Percentiles rank a stretch among this genome's conserved stretches.
Evolutionary conservation across 176 grass and related monocot genomes (phyloP).

Genomic region (Leersia perrieri): DNA sequence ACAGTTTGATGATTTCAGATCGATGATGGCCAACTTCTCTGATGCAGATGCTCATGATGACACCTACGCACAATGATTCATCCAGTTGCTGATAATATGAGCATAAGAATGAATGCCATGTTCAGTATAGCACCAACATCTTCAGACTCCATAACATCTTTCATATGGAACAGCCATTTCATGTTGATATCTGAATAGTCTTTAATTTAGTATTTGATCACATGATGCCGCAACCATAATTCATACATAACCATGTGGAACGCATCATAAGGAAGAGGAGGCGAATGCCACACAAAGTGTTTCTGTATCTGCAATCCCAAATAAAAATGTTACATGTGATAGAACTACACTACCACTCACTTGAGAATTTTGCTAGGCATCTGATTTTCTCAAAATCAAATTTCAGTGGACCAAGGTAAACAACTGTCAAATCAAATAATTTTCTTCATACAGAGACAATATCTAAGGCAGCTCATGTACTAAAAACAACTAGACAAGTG

Average conservation of each 20-base stretch:
- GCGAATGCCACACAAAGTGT: slow-evolving; percentile 94
- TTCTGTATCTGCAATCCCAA: slow-evolving; percentile 74
- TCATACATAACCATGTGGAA: slow-evolving; percentile 99
- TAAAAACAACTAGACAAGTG: background rate
- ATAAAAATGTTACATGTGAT: slow-evolving; percentile 18
- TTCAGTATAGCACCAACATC: slow-evolving; percentile 6
- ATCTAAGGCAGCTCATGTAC: background rate
- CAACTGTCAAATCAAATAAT: background rate
- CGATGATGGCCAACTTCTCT: background rate
- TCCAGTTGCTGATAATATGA: background rate
- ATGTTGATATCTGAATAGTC: slow-evolving; percentile 1
- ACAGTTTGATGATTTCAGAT: background rate
- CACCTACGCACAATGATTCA: slow-evolving; percentile 3
- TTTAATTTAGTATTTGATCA: slow-evolving; percentile 68
- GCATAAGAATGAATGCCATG: background rate
- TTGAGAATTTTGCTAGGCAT: background rate
- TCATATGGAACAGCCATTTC: background rate
- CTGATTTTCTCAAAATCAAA: background rate
- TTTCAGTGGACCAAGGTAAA: background rate
- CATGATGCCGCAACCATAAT: slow-evolving; percentile 82
- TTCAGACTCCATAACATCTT: background rate
- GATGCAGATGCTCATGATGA: background rate
- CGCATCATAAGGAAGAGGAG: slow-evolving; percentile 77
- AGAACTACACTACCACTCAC: background rate
- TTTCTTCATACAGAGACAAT: background rate